Conservation (phyloP, 768 basidiomycete species). For the Amanita phalloides region DNA sequence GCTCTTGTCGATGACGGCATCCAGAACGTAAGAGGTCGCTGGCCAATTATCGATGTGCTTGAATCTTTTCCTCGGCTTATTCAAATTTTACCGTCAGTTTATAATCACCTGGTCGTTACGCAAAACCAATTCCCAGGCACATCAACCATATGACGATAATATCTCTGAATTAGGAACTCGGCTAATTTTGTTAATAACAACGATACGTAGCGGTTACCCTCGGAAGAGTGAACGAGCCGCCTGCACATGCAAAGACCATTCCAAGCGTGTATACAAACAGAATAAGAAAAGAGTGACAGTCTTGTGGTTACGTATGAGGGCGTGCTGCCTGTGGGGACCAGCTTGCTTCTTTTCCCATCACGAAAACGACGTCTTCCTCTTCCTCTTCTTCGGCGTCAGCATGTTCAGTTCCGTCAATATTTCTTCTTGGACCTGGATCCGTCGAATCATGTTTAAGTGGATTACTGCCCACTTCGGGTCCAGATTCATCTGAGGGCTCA, state of each 20-base stretch:
- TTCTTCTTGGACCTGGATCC: background rate
- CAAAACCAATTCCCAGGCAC: background rate
- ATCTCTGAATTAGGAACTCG: conserved; percentile 1
- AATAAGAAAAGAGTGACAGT: background rate
- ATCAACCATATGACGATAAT: background rate
- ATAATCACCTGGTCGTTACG: background rate
- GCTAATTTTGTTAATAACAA: background rate
- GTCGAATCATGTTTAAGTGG: background rate
- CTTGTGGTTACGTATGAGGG: background rate
- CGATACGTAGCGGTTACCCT: background rate
- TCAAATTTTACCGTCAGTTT: background rate
- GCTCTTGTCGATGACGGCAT: background rate
- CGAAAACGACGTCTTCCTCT: conserved; percentile 68
- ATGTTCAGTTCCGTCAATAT: conserved; percentile 30
- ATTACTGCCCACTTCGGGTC: background rate
- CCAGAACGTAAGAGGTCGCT: background rate
- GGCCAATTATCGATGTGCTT: background rate
- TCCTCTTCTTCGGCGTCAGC: conserved; percentile 37
- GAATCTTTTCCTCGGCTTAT: background rate
- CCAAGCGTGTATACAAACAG: background rate
- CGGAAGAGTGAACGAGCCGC: background rate
- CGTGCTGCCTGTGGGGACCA: conserved; percentile 5
- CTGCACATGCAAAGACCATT: background rate
- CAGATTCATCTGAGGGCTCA: conserved; percentile 9
- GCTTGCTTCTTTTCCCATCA: conserved; percentile 35